Base-by-base conservation (phyloP, 306 rosid genomes). In the Senna tora region DNA sequence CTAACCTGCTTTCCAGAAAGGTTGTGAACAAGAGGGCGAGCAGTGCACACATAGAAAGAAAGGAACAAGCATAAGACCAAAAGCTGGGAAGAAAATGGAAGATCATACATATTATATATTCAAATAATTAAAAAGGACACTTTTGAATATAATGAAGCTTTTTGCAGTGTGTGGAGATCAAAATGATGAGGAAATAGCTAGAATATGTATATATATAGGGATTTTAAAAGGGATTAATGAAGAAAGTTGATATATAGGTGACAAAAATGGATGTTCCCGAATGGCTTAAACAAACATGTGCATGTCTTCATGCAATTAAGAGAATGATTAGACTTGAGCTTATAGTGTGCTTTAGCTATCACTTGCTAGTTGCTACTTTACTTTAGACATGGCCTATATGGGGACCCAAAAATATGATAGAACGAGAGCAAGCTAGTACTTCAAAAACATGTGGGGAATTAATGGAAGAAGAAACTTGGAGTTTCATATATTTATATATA, bases 1-100 rank as follows among this genome's bases (percentile, higher is more conserved):
- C 81, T 9, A 38, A 87, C 87, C 87, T n/a, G n/a, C n/a, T 85
- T 78, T 49, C 22, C 38, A 28, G 61, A 73, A 63, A 49, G 50
- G 8, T 38, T 64, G 74, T 71, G 46, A 33, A 32, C 75, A 33
- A 87, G 71, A 59, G 56, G 64, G 9, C 87, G 93, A 83, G 87
- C 84, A 65, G 56, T 51, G 67, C 81, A 72, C 14, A 9, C 54
- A 55, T 64, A 67, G 71, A 77, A 79, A 42, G 79, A 81, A 76
- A 80, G 52, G 30, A 21, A 79, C 77, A 88, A 32, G 69, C 20
- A 15, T 47, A 47, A 47, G 53, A 79, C 61, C 50, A 81, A 54
- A 39, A 79, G 17, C n/a, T n/a, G n/a, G 51, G 34, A 73, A 39
- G 34, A 73, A 22, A 17, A 81, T 13, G 64, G 49, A 19, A 65